Base-by-base conservation (phyloP, 1,284 basidiomycete genomes). In the Tilletia setariae region DNA sequence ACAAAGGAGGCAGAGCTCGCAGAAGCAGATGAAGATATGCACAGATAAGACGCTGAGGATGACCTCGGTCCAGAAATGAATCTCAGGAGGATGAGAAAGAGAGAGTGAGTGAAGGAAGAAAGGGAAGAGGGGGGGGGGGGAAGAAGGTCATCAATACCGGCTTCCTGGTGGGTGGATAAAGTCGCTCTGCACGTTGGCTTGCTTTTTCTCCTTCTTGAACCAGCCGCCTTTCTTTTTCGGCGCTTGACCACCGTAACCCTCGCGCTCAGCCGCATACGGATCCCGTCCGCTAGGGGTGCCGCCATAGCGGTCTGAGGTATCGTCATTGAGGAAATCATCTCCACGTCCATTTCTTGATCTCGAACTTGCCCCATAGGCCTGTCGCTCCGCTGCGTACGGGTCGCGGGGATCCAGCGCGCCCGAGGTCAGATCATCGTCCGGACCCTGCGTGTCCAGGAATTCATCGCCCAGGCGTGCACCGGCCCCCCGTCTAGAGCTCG, bases 361-460 rank as follows among this genome's bases (percentile, higher is more conserved):
- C 9, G 16, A 8, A 30, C 53, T 21, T 28, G 16, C 53, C 4
- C 23, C 53, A n/a, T n/a, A n/a, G 6, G 53, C 53, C 7, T 30
- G 53, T 19, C 53, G 53, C 25, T 59, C 53, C 4, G 53, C 53
- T 8, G 53, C 53, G 53, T 59, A 59, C 16, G 53, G 53, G 19
- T 44, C 43, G 19, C 19, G 9, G 43, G 43, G 43, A 44, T 44
- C 43, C 11, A 44, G 43, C 11, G 43, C 11, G 43, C 43, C 43
- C 43, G 9, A 9, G 43, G 9, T 19, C 11, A 44, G 43, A 19
- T 44, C 43, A 19, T 44, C 43, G 43, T 44, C 43, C 11, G 43
- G 43, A 44, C 19, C 43, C 11, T 19, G 43, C n/a, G n/a, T n/a
- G 43, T 44, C 19, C 11, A 44, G 43, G 43, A 44, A 44, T 44